A percentile compares a stretch with the other conserved stretches of the same genome.
phyloP scores from a whole-genome alignment of 257 asterid species.

The Craterostigma plantagineum region DNA sequence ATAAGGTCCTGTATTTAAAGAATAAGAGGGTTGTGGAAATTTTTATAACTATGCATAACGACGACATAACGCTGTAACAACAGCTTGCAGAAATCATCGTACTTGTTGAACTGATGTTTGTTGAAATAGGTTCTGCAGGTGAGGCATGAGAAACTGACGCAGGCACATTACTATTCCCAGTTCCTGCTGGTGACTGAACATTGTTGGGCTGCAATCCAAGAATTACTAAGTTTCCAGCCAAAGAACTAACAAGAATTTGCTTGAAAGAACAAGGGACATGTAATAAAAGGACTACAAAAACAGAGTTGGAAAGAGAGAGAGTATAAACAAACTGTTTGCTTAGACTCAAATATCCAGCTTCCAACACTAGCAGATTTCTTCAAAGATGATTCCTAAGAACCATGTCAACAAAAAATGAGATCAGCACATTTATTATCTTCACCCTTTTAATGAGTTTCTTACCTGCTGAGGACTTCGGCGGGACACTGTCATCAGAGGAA shows the following conservation, averaged over 20 bases:
- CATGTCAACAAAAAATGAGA: conserved; percentile 1
- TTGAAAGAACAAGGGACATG: no score
- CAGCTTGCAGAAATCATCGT: conserved; percentile 6
- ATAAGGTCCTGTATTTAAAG: conserved; percentile 61
- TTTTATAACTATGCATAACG: neutral
- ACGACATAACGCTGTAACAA: no score
- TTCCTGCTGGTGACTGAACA: conserved; percentile 39
- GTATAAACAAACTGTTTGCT: conserved; percentile 42
- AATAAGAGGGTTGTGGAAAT: neutral
- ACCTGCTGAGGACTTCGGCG: conserved; percentile 63
- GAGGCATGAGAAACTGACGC: conserved; percentile 83
- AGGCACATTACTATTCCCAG: conserved; percentile 33
- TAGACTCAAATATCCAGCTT: conserved; percentile 69
- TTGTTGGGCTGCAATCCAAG: conserved; percentile 48
- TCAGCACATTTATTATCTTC: neutral
- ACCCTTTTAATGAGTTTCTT: no score
- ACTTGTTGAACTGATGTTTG: conserved; percentile 97
- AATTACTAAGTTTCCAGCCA: neutral
- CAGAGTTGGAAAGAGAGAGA: no score
- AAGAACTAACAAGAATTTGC: conserved; percentile 4
- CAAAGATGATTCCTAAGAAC: conserved; percentile 63
- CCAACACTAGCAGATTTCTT: conserved; percentile 97
- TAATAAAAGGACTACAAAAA: no score
- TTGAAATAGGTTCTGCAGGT: conserved; percentile 87
- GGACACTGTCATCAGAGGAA: conserved; percentile 54